These are phyloP conservation scores for Puccinia polysora DNA, from an alignment of 1,284 basidiomycete species.

Conservation along the genomic window DNA sequence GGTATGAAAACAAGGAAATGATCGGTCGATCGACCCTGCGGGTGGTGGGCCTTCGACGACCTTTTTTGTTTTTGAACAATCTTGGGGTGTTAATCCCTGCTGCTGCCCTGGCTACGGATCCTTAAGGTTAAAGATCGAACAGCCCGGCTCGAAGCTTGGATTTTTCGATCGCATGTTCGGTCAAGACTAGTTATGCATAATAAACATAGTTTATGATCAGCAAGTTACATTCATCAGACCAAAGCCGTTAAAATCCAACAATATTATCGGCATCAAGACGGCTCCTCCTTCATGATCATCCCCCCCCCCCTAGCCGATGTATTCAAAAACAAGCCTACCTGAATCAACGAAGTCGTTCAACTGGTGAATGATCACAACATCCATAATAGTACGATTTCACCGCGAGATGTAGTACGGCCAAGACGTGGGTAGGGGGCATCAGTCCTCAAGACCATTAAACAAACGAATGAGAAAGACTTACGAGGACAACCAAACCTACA, in stretches of 20 bases:
- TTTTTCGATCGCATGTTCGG: constrained; percentile 41
- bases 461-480: background rate
- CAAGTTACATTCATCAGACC: no score
- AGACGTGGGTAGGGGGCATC: background rate
- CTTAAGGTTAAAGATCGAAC: no score
- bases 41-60: no score
- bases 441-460: background rate
- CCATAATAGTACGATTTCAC: background rate
- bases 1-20: no score
- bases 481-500: constrained; percentile 29
- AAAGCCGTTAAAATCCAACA: no score
- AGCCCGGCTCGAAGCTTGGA: constrained; percentile 32
- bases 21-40: no score
- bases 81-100: no score
- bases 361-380: background rate
- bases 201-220: background rate
- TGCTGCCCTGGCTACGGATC: no score
- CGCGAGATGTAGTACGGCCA: background rate
- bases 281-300: background rate
- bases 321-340: constrained; percentile 8
- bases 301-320: background rate
- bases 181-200: constrained; percentile 20
- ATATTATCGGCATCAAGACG: background rate
- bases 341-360: constrained; percentile 41
- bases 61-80: no score